These are phyloP conservation scores for Spathaspora passalidarum DNA, from an alignment of 805 yeast species.

Conservation along the genomic window DNA sequence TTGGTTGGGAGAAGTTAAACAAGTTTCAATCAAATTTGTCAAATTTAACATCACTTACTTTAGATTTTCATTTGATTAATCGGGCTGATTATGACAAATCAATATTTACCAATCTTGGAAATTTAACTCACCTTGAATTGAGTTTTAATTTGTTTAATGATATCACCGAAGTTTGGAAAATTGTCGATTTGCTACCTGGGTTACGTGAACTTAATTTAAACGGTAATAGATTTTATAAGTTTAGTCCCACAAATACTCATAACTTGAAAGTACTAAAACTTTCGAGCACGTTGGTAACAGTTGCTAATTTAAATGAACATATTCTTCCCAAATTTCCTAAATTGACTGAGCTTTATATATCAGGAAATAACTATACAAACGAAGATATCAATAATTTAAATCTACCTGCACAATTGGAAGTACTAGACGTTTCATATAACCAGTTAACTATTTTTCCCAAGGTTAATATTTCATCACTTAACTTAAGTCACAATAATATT, in stretches of 20 bases:
- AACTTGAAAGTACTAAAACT: conserved; percentile 20
- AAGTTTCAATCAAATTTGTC: conserved; percentile 45
- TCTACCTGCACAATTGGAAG: conserved; percentile 7
- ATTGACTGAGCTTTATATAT: conserved; percentile 28
- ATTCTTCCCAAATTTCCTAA: conserved; percentile 35
- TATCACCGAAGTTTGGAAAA: conserved; percentile 33
- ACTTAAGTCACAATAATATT: conserved; percentile 3
- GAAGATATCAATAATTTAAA: conserved; percentile 11
- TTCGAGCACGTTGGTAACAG: conserved; percentile 21
- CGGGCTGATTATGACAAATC: conserved; percentile 10
- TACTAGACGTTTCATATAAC: conserved; percentile 43
- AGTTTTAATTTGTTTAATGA: conserved; percentile 54
- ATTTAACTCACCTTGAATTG: conserved; percentile 48
- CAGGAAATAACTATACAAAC: conserved; percentile 30
- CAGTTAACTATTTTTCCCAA: conserved; percentile 28
- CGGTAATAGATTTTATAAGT: conserved; percentile 44
- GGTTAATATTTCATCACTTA: conserved; percentile 30
- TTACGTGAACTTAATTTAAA: conserved; percentile 48
- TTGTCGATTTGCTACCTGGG: conserved; percentile 33
- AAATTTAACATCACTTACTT: conserved; percentile 45
- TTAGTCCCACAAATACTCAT: conserved; percentile 1
- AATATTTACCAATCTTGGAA: conserved; percentile 11
- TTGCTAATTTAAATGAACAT: conserved; percentile 12
- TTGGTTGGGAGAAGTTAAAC: conserved; percentile 62
- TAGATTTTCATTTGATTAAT: conserved; percentile 43